These are phyloP conservation scores for Cardiospermum halicacabum DNA, from an alignment of 345 rosid species.

Conservation along the genomic window DNA sequence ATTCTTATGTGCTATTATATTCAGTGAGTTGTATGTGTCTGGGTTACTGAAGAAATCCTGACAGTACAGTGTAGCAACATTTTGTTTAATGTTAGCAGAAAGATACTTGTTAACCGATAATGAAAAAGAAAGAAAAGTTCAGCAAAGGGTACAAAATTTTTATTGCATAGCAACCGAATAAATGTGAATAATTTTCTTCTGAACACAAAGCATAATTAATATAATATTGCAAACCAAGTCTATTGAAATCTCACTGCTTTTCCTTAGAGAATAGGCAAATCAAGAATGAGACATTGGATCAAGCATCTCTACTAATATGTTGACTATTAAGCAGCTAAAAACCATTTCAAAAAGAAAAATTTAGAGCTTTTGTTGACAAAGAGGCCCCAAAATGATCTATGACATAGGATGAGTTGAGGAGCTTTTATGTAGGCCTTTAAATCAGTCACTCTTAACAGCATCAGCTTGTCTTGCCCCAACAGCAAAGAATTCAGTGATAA, in stretches of 20 bases:
- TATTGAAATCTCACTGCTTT: not conserved
- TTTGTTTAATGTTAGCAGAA: not conserved
- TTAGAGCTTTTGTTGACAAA: not conserved
- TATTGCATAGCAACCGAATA: not conserved
- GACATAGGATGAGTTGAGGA: not conserved
- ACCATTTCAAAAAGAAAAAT: not conserved
- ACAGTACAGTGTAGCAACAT: not conserved
- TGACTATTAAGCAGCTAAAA: not conserved
- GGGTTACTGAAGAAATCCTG: not conserved
- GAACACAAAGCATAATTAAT: not conserved
- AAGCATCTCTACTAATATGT: not conserved
- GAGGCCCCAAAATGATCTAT: constrained; percentile 14
- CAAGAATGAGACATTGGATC: not conserved
- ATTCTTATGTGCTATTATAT: not conserved
- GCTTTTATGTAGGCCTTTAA: not conserved
- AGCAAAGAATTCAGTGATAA: constrained; percentile 91
- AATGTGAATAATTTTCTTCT: not conserved
- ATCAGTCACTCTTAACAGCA: constrained; percentile 36
- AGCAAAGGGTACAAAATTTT: not conserved
- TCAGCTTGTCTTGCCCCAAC: constrained; percentile 71
- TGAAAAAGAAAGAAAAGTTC: not conserved
- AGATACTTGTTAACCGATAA: not conserved
- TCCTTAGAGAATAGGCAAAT: not conserved
- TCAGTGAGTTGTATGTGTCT: not conserved
- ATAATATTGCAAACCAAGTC: not conserved